Conservation (phyloP, 441 rosid genomes). For the Corymbia calophylla region DNA sequence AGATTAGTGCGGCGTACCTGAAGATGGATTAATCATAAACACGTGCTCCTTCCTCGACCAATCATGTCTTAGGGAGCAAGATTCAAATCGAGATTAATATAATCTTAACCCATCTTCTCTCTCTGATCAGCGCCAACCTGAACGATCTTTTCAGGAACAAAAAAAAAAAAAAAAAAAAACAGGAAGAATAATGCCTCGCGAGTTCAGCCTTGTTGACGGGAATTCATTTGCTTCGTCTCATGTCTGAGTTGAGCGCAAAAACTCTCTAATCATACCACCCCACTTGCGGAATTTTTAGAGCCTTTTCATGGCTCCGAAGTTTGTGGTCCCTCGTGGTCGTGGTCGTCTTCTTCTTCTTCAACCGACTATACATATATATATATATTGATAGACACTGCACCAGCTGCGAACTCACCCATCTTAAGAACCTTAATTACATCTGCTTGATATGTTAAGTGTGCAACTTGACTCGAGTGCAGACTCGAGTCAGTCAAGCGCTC, state of each 20-base stretch:
- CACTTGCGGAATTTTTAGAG: not conserved
- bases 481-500: not conserved
- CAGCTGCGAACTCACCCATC: not conserved
- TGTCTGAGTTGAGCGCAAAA: not conserved
- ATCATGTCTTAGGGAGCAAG: not conserved
- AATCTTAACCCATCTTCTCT: not conserved
- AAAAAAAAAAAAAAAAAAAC: not conserved
- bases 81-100: not conserved
- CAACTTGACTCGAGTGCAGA: not conserved
- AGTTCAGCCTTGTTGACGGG: not conserved
- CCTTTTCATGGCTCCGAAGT: not conserved
- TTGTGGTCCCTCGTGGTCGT: not conserved
- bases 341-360: not conserved
- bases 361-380: not conserved
- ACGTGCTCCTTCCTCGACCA: slow-evolving; percentile 4
- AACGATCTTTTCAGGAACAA: not conserved
- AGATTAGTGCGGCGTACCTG: not conserved
- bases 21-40: not conserved
- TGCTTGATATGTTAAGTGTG: not conserved
- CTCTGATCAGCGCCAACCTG: not conserved
- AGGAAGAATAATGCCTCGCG: not conserved
- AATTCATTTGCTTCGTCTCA: not conserved
- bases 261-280: not conserved
- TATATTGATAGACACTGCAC: not conserved
- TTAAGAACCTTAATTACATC: not conserved